Conservation (phyloP, 768 basidiomycete species). For the Russula sp. region DNA sequence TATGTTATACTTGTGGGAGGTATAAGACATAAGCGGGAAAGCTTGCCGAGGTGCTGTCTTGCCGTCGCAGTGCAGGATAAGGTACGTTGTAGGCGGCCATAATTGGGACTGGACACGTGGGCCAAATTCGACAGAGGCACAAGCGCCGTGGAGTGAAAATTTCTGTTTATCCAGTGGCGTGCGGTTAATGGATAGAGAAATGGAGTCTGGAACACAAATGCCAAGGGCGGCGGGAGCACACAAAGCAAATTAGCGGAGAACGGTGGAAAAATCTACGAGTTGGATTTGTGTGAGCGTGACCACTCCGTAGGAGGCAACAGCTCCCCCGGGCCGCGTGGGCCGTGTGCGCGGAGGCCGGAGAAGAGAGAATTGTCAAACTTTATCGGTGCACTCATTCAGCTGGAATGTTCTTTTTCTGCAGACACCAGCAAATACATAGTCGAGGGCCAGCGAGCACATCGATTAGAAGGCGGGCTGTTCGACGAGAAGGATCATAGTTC, state of each 20-base stretch:
- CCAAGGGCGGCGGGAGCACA: not conserved
- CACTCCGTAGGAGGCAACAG: no score
- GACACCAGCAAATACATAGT: not conserved
- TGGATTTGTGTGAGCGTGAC: not conserved
- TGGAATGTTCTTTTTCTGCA: not conserved
- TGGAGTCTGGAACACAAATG: not conserved
- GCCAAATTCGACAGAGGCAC: not conserved
- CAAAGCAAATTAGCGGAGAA: not conserved
- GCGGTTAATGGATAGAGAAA: not conserved
- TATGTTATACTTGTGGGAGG: constrained; percentile 4
- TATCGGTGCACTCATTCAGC: not conserved
- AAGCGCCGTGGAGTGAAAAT: not conserved
- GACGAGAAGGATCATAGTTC: not conserved
- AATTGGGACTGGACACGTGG: not conserved
- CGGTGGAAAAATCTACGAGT: not conserved
- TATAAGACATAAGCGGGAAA: not conserved
- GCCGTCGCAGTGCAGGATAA: not conserved
- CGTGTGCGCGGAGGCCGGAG: not conserved
- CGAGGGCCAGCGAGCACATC: not conserved
- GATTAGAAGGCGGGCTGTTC: not conserved
- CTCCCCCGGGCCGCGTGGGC: no score
- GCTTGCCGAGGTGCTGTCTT: constrained; percentile 15
- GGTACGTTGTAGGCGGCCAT: constrained; percentile 8
- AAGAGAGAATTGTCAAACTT: not conserved
- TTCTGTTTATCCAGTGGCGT: not conserved